Evolutionary conservation across 2,329 filamentous ascomycete species (phyloP).

Genomic region (Nemania abortiva): DNA sequence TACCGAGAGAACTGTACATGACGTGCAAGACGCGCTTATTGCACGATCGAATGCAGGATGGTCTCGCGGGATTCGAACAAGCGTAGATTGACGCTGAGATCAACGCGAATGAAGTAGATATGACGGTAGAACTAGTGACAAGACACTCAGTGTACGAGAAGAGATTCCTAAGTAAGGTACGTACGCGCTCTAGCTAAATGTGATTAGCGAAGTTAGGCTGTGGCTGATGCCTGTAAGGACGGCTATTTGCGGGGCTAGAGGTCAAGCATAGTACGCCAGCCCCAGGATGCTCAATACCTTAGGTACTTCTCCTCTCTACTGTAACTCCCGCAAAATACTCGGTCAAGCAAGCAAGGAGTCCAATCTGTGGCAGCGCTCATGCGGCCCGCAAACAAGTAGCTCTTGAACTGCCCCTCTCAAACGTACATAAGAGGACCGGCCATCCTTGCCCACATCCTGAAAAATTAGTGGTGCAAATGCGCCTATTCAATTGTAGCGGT

Average conservation of each 20-base stretch:
- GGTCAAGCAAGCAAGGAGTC: constrained; percentile 5
- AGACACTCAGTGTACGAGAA: neutral
- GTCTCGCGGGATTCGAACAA: neutral
- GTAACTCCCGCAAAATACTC: neutral
- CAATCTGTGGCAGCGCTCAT: constrained; percentile 23
- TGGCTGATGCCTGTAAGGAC: constrained; percentile 34
- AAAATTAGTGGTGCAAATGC: constrained; percentile 31
- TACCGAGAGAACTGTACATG: neutral
- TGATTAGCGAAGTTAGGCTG: constrained; percentile 17
- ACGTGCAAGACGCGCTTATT: constrained; percentile 5
- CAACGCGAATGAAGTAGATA: neutral
- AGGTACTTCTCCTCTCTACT: too few relatives aligned
- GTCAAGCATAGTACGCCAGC: neutral
- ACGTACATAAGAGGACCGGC: neutral
- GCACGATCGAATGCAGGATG: neutral
- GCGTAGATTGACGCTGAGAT: neutral
- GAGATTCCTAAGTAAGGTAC: neutral
- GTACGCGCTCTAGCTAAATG: neutral
- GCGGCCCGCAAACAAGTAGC: neutral
- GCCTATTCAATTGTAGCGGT: neutral
- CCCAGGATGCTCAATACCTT: neutral
- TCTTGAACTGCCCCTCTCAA: constrained; percentile 19
- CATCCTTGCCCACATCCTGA: constrained; percentile 14
- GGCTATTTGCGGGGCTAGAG: constrained; percentile 40
- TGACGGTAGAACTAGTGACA: neutral